Conservation (phyloP, 179 eudicot genomes). For the Beta lomatogona region DNA sequence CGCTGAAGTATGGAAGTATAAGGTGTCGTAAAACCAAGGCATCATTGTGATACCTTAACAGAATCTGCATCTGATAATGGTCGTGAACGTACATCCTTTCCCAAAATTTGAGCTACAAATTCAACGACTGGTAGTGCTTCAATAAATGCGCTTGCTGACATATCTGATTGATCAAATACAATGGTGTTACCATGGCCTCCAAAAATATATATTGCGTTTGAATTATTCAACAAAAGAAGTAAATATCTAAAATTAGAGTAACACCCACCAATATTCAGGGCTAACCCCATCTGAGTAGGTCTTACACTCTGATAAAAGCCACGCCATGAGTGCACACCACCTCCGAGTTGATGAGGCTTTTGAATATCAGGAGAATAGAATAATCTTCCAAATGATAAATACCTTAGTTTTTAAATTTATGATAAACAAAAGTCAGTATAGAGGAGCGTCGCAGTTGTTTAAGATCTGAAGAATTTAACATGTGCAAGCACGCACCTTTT, state of each 20-base stretch:
- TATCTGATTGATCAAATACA: conserved; percentile 41
- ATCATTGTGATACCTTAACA: conserved; percentile 50
- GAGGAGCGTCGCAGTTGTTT: background rate
- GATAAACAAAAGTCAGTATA: conserved; percentile 4
- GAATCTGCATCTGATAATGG: conserved; percentile 79
- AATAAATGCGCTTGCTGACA: conserved; percentile 71
- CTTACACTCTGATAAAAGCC: conserved; percentile 90
- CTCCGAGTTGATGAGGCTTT: conserved; percentile 72
- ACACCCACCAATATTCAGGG: conserved; percentile 72
- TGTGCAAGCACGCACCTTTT: conserved; percentile 47
- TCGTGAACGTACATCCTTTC: conserved; percentile 64
- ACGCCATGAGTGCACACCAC: conserved; percentile 87
- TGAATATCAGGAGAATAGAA: conserved; percentile 79
- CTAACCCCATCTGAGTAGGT: conserved; percentile 91
- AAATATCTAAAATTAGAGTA: background rate
- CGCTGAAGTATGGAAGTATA: background rate
- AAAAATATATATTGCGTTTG: background rate
- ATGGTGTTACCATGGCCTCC: conserved; percentile 14
- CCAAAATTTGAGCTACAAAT: conserved; percentile 68
- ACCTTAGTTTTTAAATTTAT: conserved; percentile 45
- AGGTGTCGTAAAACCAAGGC: background rate
- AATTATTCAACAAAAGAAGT: background rate
- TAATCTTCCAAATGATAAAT: conserved; percentile 74
- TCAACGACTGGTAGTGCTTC: conserved; percentile 79
- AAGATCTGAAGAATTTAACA: background rate